phyloP scores from a whole-genome alignment of 148 eudicot species.

The Rheum nobile region DNA sequence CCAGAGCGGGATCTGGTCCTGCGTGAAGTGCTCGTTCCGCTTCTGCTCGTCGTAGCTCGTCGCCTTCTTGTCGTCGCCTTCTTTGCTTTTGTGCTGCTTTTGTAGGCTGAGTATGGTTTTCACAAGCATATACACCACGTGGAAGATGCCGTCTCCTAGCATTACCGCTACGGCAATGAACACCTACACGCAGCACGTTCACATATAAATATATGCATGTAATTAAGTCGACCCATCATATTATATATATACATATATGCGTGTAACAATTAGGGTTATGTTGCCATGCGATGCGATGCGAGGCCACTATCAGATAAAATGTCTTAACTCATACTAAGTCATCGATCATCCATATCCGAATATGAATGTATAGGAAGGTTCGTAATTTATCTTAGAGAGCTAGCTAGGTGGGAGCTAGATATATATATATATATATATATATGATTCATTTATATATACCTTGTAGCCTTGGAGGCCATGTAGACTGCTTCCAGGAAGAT shows the following conservation, averaged over 20 bases:
- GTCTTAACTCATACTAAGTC: no score
- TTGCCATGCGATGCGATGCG: no score
- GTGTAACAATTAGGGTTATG: no score
- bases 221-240: no score
- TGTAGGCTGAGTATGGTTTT: not conserved
- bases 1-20: conserved; percentile 78
- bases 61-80: not conserved
- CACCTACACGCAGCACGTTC: not conserved
- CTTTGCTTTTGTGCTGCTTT: not conserved
- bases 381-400: no score
- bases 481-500: conserved; percentile 7
- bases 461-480: not conserved
- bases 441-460: not conserved
- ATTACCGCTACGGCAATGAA: not conserved
- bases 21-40: conserved; percentile 45
- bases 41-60: conserved; percentile 42
- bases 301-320: no score
- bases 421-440: no score
- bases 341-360: no score
- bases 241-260: no score
- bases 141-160: conserved; percentile 1
- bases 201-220: no score
- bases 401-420: no score
- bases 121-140: not conserved
- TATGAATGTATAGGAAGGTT: no score